These are phyloP conservation scores for Microbotryomycetes sp. DNA, from an alignment of 1,284 basidiomycete genomes.

Conservation along the genomic window DNA sequence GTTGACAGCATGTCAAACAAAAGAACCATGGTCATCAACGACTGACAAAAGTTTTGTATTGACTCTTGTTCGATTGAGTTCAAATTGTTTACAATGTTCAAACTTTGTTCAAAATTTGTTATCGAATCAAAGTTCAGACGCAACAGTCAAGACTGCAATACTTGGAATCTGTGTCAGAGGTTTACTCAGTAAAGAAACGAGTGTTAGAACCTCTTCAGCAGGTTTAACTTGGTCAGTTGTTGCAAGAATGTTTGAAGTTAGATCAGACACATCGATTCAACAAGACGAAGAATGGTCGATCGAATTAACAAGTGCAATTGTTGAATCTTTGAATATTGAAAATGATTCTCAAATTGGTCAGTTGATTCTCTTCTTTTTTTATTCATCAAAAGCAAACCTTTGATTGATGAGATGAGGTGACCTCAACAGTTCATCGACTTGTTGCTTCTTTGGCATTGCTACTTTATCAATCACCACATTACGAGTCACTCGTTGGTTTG, in stretches of 20 bases:
- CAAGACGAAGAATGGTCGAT: constrained; percentile 32
- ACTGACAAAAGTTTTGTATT: constrained; percentile 29
- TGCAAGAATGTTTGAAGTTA: constrained; percentile 19
- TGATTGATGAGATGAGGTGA: background rate
- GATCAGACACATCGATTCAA: constrained; percentile 13
- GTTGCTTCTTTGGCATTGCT: constrained; percentile 35
- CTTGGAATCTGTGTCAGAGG: constrained; percentile 32
- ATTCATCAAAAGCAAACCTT: background rate
- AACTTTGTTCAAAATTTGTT: constrained; percentile 13
- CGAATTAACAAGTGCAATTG: constrained; percentile 30
- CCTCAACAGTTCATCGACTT: constrained; percentile 35
- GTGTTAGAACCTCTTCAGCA: constrained; percentile 29
- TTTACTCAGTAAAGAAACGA: constrained; percentile 31
- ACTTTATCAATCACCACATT: constrained; percentile 28
- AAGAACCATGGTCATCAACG: too few species aligned
- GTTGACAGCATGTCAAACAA: background rate
- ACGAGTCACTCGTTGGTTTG: constrained; percentile 8
- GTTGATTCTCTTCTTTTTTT: constrained; percentile 3
- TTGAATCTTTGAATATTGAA: constrained; percentile 31
- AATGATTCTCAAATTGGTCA: constrained; percentile 34
- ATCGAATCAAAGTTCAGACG: background rate
- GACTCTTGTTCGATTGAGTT: constrained; percentile 33
- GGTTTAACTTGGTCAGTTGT: constrained; percentile 35
- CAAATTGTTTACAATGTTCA: constrained; percentile 25
- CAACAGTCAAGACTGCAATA: constrained; percentile 8